Evolutionary conservation across 2,329 filamentous ascomycete species (phyloP), one percentile per base, ranked within the genome.

Genomic region (Paracorniculantispora psalliotae): DNA sequence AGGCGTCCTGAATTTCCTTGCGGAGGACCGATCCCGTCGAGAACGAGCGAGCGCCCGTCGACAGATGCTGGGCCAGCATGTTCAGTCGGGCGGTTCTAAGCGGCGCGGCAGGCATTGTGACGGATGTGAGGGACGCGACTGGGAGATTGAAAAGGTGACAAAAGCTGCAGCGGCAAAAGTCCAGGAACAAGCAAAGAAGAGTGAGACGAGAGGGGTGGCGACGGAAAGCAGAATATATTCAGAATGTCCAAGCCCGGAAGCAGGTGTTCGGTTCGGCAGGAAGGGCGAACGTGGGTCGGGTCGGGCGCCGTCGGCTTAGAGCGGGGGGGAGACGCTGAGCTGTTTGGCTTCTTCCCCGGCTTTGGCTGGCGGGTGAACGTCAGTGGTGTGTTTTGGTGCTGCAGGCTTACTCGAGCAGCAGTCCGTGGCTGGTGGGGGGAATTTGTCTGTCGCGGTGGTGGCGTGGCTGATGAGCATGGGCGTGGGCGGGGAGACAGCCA

Each of bases 1-100:
- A 99, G 50, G 90, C 93, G 73, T 97, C 92, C 69, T 90, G 87
- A 57, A 96, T 83, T 71, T 96, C 88, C 74, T 87, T 78, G 61
- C 73, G 74, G 37, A 78, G 69, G n/a, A 72, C 66, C 43, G 73
- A 61, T 54, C 72, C 70, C 15, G 73, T 75, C 37, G 81, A 81
- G 66, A 84, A 83, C 55, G 70, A 71, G 55, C 81, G 77, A 54
- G 71, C 67, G 2, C 56, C 56, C 33, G 74, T 64, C 59, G 69
- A 73, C 68, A 74, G 70, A 71, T 77, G 75, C 64, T 71, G 68
- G 52, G 69, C 69, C n/a, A 75, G 62, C 61, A 72, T 72, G 48
- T 70, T 63, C 54, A 73, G 64, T 61, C 69, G 67, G 59, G 71
- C 67, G 44, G 73, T 68, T 66, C 71, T 67, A 52, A 74, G 63